phyloP scores from a whole-genome alignment of 345 rosid genomes.

The Physaria fendleri region DNA sequence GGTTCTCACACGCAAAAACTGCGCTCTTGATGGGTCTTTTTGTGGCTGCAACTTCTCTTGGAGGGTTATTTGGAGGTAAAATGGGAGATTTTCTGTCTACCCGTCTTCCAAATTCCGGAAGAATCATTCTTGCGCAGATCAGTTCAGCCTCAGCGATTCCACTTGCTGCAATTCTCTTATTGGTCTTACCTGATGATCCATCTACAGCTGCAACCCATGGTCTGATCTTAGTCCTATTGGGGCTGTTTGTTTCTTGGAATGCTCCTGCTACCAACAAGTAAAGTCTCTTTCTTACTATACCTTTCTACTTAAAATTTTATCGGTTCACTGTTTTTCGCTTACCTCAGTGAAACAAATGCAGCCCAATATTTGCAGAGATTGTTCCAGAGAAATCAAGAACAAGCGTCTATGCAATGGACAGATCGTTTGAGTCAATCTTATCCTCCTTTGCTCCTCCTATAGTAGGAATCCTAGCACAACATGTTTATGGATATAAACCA shows the following conservation, averaged over 20 bases:
- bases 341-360: slow-evolving; percentile 25
- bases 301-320: neutral
- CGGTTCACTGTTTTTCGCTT: neutral
- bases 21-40: slow-evolving; percentile 59
- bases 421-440: slow-evolving; percentile 69
- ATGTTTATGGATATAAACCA: slow-evolving; percentile 73
- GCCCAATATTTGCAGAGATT: slow-evolving; percentile 92
- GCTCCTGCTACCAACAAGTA: slow-evolving; percentile 91
- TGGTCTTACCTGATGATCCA: slow-evolving; percentile 69
- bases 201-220: slow-evolving; percentile 51
- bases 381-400: slow-evolving; percentile 79
- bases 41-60: slow-evolving; percentile 64
- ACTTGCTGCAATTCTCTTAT: slow-evolving; percentile 68
- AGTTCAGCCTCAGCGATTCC: slow-evolving; percentile 88
- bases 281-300: slow-evolving; percentile 13
- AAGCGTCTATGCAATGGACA: slow-evolving; percentile 73
- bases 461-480: slow-evolving; percentile 77
- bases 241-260: slow-evolving; percentile 78
- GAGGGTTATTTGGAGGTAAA: slow-evolving; percentile 80
- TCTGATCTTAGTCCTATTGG: slow-evolving; percentile 49
- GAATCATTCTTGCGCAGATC: slow-evolving; percentile 80
- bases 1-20: slow-evolving; percentile 70
- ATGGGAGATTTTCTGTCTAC: slow-evolving; percentile 73
- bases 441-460: slow-evolving; percentile 87
- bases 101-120: slow-evolving; percentile 65